phyloP scores from a whole-genome alignment of 768 basidiomycete species.

The Boletus tylopilopsis region DNA sequence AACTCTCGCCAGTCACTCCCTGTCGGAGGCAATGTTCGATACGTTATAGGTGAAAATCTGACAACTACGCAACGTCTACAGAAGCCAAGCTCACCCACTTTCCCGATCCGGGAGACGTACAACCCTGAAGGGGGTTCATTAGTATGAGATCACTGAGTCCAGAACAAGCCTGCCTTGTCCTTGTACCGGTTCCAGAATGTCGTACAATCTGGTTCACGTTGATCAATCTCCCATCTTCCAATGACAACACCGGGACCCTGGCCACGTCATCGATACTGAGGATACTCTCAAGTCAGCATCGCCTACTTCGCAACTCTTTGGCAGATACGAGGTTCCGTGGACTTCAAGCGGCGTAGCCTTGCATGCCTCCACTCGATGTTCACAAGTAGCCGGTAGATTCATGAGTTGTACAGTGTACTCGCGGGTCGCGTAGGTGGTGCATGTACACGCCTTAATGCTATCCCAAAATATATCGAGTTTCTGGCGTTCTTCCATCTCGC shows the following conservation, averaged over 20 bases:
- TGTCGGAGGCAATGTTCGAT: conserved; percentile 28
- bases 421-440: conserved; percentile 24
- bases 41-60: conserved; percentile 10
- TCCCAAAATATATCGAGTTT: conserved; percentile 27
- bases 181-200: conserved; percentile 27
- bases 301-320: conserved; percentile 20
- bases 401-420: conserved; percentile 28
- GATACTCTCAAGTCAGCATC: not conserved
- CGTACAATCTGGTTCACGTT: conserved; percentile 28
- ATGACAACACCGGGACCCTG: conserved; percentile 18
- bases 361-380: conserved; percentile 25
- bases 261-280: not conserved
- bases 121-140: conserved; percentile 14
- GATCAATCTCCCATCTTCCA: conserved; percentile 27
- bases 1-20: conserved; percentile 30
- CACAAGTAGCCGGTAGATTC: conserved; percentile 23
- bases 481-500: conserved; percentile 26
- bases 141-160: not conserved
- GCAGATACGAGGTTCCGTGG: conserved; percentile 17
- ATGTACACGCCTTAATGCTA: conserved; percentile 12
- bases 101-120: conserved; percentile 20
- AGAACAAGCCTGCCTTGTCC: conserved; percentile 23
- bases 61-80: not conserved
- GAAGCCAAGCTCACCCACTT: conserved; percentile 16
- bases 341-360: conserved; percentile 21